Percentiles rank a stretch among this genome's conserved stretches.
These are phyloP conservation scores for Pythium periplocum DNA, from an alignment of 352 stramenopile species.

Conservation along the genomic window DNA sequence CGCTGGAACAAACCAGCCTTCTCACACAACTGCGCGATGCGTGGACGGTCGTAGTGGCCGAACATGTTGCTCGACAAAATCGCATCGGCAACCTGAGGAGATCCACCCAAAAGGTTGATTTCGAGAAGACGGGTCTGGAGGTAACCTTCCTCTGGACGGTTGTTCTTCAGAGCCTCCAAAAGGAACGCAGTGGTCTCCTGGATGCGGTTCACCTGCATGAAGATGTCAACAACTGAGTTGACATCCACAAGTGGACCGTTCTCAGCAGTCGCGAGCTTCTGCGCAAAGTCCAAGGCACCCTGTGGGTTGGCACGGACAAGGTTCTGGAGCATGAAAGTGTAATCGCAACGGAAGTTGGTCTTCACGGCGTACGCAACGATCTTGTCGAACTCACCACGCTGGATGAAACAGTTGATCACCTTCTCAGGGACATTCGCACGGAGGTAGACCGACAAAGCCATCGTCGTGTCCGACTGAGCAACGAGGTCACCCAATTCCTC, in stretches of 20 bases:
- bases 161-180: slow-evolving; percentile 98
- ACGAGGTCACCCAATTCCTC: slow-evolving; percentile 98
- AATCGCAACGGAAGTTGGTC: slow-evolving; percentile 99
- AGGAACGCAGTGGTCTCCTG: slow-evolving; percentile 99
- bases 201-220: slow-evolving; percentile 98
- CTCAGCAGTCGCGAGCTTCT: slow-evolving; percentile 95
- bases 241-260: slow-evolving; percentile 96
- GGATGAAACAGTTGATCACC: slow-evolving; percentile 99
- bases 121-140: slow-evolving; percentile 99
- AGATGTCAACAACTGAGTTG: slow-evolving; percentile 98
- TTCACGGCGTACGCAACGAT: slow-evolving; percentile 94
- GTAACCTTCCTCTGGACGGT: slow-evolving; percentile 98
- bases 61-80: slow-evolving; percentile 99
- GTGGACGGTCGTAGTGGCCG: slow-evolving; percentile 97
- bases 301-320: slow-evolving; percentile 98
- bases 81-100: slow-evolving; percentile 98
- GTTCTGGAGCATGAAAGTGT: slow-evolving; percentile 99
- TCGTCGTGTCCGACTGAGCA: slow-evolving; percentile 93
- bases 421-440: slow-evolving; percentile 97
- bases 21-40: slow-evolving; percentile 98
- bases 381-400: slow-evolving; percentile 99
- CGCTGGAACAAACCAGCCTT: slow-evolving; percentile 98
- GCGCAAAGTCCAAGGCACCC: slow-evolving; percentile 96
- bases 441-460: slow-evolving; percentile 98
- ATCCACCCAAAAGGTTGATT: slow-evolving; percentile 99